phyloP scores from a whole-genome alignment of 495 filamentous ascomycete species.

The Penicillium salamii region DNA sequence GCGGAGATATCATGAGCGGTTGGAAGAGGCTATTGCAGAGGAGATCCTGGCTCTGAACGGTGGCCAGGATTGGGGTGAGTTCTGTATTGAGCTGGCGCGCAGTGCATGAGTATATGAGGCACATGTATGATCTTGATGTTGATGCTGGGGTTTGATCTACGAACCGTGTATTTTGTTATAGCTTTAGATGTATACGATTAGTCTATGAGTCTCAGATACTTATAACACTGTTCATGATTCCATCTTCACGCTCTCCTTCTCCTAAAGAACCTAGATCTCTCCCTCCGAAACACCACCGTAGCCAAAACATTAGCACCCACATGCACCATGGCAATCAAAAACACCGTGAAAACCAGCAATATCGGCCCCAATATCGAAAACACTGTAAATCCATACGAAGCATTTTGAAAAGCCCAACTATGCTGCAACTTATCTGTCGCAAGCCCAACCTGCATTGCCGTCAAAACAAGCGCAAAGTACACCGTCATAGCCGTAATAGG shows the following conservation, averaged over 20 bases:
- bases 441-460: slow-evolving; percentile 61
- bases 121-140: too few relatives aligned
- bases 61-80: slow-evolving; percentile 53
- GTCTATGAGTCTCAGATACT: not conserved
- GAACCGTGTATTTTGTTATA: too few relatives aligned
- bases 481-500: slow-evolving; percentile 42
- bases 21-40: slow-evolving; percentile 59
- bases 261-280: not conserved
- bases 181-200: too few relatives aligned
- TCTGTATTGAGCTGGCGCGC: slow-evolving; percentile 54
- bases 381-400: slow-evolving; percentile 53
- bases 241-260: not conserved
- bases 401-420: slow-evolving; percentile 42
- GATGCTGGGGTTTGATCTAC: too few relatives aligned
- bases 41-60: slow-evolving; percentile 39
- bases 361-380: slow-evolving; percentile 41
- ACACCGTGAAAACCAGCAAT: slow-evolving; percentile 1
- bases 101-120: slow-evolving; percentile 20
- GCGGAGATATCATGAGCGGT: slow-evolving; percentile 65
- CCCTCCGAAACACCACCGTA: not conserved
- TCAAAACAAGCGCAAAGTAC: slow-evolving; percentile 52
- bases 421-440: slow-evolving; percentile 35
- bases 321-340: not conserved
- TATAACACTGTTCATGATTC: not conserved
- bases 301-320: slow-evolving; percentile 2